Conservation (phyloP, 495 filamentous ascomycete species). For the Aspergillus ostianus region DNA sequence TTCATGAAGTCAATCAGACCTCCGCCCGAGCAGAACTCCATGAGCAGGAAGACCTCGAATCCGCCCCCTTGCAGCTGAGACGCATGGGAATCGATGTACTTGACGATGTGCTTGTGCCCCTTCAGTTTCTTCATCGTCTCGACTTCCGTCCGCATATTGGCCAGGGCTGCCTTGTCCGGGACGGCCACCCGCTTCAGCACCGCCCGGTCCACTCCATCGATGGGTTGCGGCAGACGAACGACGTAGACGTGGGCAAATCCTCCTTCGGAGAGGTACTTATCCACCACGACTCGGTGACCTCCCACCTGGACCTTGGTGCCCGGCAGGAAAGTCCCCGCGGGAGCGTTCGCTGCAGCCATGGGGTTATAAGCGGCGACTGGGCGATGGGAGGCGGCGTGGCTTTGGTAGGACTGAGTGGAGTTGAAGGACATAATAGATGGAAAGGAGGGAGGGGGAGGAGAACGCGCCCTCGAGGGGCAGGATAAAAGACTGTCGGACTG, state of each 20-base stretch:
- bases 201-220: constrained; percentile 79
- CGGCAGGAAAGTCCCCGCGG: constrained; percentile 84
- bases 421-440: constrained; percentile 36
- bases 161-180: constrained; percentile 88
- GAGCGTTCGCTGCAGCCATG: constrained; percentile 50
- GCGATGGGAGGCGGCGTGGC: constrained; percentile 32
- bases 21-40: constrained; percentile 86
- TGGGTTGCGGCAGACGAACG: constrained; percentile 73
- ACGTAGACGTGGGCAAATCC: constrained; percentile 99
- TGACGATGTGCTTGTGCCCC: constrained; percentile 93
- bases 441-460: not conserved
- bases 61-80: constrained; percentile 88
- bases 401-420: constrained; percentile 28
- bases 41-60: constrained; percentile 96
- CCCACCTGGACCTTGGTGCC: constrained; percentile 97
- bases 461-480: constrained; percentile 27
- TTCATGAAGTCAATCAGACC: constrained; percentile 99
- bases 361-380: constrained; percentile 39
- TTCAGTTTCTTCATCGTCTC: constrained; percentile 99
- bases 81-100: constrained; percentile 96
- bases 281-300: constrained; percentile 88
- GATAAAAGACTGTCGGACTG: constrained; percentile 3
- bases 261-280: constrained; percentile 97
- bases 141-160: constrained; percentile 96
- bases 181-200: constrained; percentile 98